Percentiles rank a stretch among this genome's conserved stretches.
phyloP scores from a whole-genome alignment of 2,329 filamentous ascomycete species.

The Venturia pyrina region DNA sequence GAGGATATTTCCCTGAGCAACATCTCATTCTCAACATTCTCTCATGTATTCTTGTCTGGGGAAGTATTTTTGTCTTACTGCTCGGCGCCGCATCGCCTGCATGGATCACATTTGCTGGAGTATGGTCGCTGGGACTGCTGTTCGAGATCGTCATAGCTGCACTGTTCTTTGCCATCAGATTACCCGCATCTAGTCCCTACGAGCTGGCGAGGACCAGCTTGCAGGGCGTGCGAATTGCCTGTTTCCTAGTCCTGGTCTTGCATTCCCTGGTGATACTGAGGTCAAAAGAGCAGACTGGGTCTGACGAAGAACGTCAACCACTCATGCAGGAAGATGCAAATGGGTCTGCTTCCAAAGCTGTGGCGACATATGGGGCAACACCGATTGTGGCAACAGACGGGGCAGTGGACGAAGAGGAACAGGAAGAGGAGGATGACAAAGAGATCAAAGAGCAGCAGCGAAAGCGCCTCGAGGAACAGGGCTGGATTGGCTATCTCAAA shows the following conservation, averaged over 20 bases:
- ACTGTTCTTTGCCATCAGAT: neutral
- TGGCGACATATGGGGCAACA: slow-evolving; percentile 7
- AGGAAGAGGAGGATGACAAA: slow-evolving; percentile 47
- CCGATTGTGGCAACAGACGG: neutral
- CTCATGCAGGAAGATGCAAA: slow-evolving; percentile 1
- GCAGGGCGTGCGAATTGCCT: slow-evolving; percentile 5
- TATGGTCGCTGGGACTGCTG: slow-evolving; percentile 1
- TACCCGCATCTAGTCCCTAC: neutral
- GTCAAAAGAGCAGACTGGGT: neutral
- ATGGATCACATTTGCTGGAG: slow-evolving; percentile 6
- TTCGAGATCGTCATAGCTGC: slow-evolving; percentile 5
- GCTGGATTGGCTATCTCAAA: slow-evolving; percentile 68
- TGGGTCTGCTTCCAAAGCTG: neutral
- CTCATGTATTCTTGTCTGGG: slow-evolving; percentile 3
- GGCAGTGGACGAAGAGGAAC: slow-evolving; percentile 18
- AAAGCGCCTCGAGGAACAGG: slow-evolving; percentile 61
- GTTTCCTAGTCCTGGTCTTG: neutral
- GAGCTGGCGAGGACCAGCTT: neutral
- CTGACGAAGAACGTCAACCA: slow-evolving; percentile 7
- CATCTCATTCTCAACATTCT: slow-evolving; percentile 8
- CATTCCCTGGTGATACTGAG: neutral
- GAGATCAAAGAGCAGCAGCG: slow-evolving; percentile 41
- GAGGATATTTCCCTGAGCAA: neutral
- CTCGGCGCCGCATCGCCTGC: neutral
- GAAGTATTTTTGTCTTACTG: neutral